A percentile compares a stretch with the other conserved stretches of the same genome.
These are phyloP conservation scores for Gomphus bonarii DNA, from an alignment of 1,284 basidiomycete species.

Conservation along the genomic window DNA sequence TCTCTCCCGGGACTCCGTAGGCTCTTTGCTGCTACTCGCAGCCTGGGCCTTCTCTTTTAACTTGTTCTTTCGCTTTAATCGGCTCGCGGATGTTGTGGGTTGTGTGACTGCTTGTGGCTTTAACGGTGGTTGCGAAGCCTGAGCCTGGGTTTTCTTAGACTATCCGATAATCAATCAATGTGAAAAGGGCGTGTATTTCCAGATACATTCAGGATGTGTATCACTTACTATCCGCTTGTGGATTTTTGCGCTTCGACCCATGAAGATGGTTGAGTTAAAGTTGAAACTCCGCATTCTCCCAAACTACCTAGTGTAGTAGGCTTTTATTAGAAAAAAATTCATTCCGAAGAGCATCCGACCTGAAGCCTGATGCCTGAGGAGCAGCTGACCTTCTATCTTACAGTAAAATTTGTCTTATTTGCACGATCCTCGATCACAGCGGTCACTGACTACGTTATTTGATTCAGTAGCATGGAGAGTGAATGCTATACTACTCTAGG, in stretches of 20 bases:
- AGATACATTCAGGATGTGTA: not conserved
- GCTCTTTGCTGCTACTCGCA: conserved; percentile 16
- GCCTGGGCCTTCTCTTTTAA: conserved; percentile 35
- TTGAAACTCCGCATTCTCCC: not conserved
- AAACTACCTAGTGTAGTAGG: too few relatives aligned
- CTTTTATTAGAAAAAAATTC: too few relatives aligned
- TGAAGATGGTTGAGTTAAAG: conserved; percentile 9
- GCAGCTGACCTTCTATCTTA: not conserved
- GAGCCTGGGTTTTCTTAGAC: conserved; percentile 10
- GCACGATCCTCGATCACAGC: not conserved
- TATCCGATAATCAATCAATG: conserved; percentile 1
- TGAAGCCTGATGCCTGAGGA: too few relatives aligned
- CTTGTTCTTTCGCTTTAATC: conserved; percentile 24
- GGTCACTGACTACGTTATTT: not conserved
- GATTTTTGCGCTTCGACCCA: conserved; percentile 33
- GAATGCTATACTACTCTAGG: not conserved
- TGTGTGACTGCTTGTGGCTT: conserved; percentile 8
- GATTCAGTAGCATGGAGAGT: not conserved
- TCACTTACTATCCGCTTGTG: conserved; percentile 30
- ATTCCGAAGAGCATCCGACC: too few relatives aligned
- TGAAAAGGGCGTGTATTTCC: too few relatives aligned
- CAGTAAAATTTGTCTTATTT: not conserved
- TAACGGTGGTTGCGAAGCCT: not conserved
- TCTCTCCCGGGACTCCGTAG: conserved; percentile 12
- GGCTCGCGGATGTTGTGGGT: conserved; percentile 12